Conservation (phyloP, 2,329 filamentous ascomycete species). For the Aureobasidium subglaciale region DNA sequence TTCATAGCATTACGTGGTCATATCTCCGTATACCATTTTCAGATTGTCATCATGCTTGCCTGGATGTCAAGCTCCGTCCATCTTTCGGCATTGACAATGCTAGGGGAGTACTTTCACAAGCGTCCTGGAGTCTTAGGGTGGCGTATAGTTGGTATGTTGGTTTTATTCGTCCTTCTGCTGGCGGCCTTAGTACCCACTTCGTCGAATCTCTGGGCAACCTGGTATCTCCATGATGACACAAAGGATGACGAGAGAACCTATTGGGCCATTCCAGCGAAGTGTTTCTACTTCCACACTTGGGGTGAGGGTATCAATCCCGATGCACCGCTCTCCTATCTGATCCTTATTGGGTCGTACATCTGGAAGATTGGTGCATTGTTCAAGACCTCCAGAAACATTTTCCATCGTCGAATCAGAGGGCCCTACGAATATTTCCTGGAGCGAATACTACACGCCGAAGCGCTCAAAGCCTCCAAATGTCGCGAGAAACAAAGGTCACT, state of each 20-base stretch:
- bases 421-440: slow-evolving; percentile 18
- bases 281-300: slow-evolving; percentile 11
- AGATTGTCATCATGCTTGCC: slow-evolving; percentile 25
- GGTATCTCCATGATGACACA: background rate
- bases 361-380: slow-evolving; percentile 24
- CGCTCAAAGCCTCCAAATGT: background rate
- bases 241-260: background rate
- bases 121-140: slow-evolving; percentile 18
- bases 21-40: slow-evolving; percentile 25
- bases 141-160: slow-evolving; percentile 21
- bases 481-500: background rate
- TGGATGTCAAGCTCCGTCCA: slow-evolving; percentile 27
- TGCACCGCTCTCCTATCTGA: slow-evolving; percentile 18
- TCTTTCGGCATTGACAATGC: slow-evolving; percentile 21
- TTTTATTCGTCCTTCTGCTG: slow-evolving; percentile 21
- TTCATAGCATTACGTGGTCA: slow-evolving; percentile 17
- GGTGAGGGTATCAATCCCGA: slow-evolving; percentile 21
- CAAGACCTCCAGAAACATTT: slow-evolving; percentile 14
- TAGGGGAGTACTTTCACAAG: slow-evolving; percentile 18
- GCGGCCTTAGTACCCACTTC: slow-evolving; percentile 21
- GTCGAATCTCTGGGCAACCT: slow-evolving; percentile 19
- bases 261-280: slow-evolving; percentile 15
- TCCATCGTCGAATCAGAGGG: slow-evolving; percentile 16
- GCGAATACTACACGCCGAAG: slow-evolving; percentile 12
- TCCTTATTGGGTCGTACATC: slow-evolving; percentile 23